A percentile compares a stretch with the other conserved stretches of the same genome.
Conservation (phyloP, 1,139 yeast species). For the Debaryomycetaceae sp. region DNA sequence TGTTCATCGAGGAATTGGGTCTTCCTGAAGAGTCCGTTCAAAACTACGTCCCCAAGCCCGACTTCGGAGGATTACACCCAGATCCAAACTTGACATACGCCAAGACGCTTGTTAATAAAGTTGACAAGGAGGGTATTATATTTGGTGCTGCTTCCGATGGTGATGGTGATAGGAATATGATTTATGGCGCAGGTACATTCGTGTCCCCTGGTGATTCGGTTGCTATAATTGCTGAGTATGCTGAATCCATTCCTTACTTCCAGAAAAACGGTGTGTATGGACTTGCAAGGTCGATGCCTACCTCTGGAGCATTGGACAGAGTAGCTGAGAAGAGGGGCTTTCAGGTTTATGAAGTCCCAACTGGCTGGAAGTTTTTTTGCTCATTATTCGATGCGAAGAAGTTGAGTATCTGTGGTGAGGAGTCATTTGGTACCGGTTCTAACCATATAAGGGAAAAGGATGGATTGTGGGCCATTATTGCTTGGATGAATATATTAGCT, state of each 20-base stretch:
- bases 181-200: conserved; percentile 91
- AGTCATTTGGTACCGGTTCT: conserved; percentile 96
- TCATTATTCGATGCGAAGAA: conserved; percentile 90
- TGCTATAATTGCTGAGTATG: conserved; percentile 94
- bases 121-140: conserved; percentile 74
- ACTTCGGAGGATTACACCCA: conserved; percentile 97
- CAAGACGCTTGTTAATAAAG: conserved; percentile 76
- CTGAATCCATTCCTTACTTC: conserved; percentile 86
- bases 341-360: conserved; percentile 89
- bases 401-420: conserved; percentile 96
- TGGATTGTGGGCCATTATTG: conserved; percentile 96
- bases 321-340: conserved; percentile 81
- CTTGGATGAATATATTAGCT: conserved; percentile 95
- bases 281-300: conserved; percentile 97
- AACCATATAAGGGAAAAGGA: conserved; percentile 97
- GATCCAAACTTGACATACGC: conserved; percentile 98
- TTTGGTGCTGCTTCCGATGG: conserved; percentile 99
- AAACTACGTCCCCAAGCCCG: conserved; percentile 75
- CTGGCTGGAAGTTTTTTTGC: conserved; percentile 99
- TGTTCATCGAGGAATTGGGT: conserved; percentile 83
- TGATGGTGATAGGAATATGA: conserved; percentile 99
- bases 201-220: conserved; percentile 99
- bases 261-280: conserved; percentile 83
- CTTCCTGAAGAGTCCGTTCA: conserved; percentile 69
- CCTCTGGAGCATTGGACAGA: conserved; percentile 88